Evolutionary conservation across 371 early-diverging fungal species (phyloP).

Genomic region (Synchytrium microbalum): DNA sequence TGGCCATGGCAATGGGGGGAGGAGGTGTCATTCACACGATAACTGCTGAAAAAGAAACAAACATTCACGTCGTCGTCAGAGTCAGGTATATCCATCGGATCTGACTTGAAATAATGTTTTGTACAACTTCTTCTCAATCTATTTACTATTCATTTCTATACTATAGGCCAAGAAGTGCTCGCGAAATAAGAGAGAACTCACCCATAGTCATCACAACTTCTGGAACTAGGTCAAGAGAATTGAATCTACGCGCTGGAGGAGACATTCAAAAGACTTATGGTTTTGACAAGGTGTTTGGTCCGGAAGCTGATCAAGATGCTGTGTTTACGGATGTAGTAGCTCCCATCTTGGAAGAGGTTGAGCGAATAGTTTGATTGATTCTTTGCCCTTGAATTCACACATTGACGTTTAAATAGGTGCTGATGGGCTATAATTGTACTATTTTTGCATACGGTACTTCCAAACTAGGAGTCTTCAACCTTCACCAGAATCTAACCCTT

Average conservation of each 20-base stretch:
- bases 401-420: constrained; percentile 12
- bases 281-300: constrained; percentile 91
- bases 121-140: not conserved
- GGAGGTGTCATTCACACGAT: not conserved
- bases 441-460: constrained; percentile 83
- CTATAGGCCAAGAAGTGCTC: constrained; percentile 29
- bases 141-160: not conserved
- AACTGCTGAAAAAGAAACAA: constrained; percentile 26
- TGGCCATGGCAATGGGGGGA: not conserved
- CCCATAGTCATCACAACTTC: constrained; percentile 22
- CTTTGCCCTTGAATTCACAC: not conserved
- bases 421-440: constrained; percentile 81
- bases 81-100: constrained; percentile 22
- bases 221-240: constrained; percentile 19
- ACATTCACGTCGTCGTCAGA: constrained; percentile 40
- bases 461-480: not conserved
- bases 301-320: constrained; percentile 66
- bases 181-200: constrained; percentile 39
- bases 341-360: constrained; percentile 78
- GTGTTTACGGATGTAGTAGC: constrained; percentile 77
- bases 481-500: not conserved
- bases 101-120: not conserved
- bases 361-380: not conserved
- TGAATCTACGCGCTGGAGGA: constrained; percentile 23
- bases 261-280: constrained; percentile 57